These are phyloP conservation scores for Alternaria angustiovoidea DNA, from an alignment of 2,329 filamentous ascomycete species.

Conservation along the genomic window DNA sequence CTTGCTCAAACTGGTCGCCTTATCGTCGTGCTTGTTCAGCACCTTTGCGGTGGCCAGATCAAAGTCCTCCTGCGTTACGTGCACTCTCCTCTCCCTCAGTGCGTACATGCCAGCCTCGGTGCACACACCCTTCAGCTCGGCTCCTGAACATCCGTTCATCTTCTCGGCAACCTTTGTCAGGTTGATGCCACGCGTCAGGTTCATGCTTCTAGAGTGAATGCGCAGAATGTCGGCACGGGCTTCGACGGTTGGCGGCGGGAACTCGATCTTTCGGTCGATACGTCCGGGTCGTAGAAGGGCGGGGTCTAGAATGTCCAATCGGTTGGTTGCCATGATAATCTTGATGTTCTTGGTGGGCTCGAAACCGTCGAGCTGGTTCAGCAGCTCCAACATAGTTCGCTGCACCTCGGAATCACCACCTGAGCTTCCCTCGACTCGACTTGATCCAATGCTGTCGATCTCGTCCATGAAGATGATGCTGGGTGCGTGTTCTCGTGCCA, in stretches of 20 bases:
- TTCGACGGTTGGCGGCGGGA: conserved; percentile 95
- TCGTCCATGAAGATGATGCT: conserved; percentile 99
- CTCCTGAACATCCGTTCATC: conserved; percentile 99
- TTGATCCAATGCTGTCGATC: conserved; percentile 98
- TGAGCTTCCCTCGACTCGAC: conserved; percentile 92
- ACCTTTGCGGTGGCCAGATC: conserved; percentile 99
- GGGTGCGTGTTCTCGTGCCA: conserved; percentile 96
- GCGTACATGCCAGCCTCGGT: conserved; percentile 99
- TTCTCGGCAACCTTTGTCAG: conserved; percentile 98
- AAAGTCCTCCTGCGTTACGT: conserved; percentile 99
- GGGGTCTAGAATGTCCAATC: conserved; percentile 95
- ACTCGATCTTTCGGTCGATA: conserved; percentile 99
- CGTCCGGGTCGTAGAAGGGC: conserved; percentile 93
- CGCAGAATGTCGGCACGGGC: conserved; percentile 96
- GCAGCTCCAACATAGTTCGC: conserved; percentile 95
- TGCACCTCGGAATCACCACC: conserved; percentile 98
- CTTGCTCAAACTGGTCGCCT: conserved; percentile 90
- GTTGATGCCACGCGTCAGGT: conserved; percentile 96
- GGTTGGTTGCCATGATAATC: conserved; percentile 99
- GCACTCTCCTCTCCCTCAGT: conserved; percentile 90
- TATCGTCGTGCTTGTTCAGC: conserved; percentile 99
- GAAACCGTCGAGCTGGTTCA: conserved; percentile 98
- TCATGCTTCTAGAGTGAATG: conserved; percentile 98
- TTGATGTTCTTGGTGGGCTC: conserved; percentile 99
- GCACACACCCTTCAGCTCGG: conserved; percentile 97